Conservation (phyloP, 495 filamentous ascomycete species). For the Corynascus novoguineensis region DNA sequence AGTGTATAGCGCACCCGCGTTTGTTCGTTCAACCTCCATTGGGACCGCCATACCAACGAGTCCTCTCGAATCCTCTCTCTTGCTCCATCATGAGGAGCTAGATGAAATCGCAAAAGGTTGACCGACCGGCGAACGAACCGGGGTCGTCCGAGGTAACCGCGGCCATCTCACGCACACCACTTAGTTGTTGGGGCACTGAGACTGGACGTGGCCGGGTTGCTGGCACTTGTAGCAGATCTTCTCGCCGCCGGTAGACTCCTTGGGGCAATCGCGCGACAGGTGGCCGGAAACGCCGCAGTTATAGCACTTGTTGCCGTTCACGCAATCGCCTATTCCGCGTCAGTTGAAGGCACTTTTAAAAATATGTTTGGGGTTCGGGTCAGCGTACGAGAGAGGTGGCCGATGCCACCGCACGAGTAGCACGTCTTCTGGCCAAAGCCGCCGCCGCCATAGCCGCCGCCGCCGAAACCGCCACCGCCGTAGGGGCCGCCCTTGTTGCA, state of each 20-base stretch:
- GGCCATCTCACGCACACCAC: constrained; percentile 14
- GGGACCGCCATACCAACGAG: constrained; percentile 13
- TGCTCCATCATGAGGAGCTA: constrained; percentile 20
- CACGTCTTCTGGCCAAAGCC: constrained; percentile 61
- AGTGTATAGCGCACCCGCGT: constrained; percentile 26
- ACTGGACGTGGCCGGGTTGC: constrained; percentile 93
- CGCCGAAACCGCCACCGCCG: constrained; percentile 42
- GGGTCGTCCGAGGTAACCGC: constrained; percentile 14
- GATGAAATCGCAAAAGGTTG: constrained; percentile 21
- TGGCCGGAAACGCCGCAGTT: constrained; percentile 97
- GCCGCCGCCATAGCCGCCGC: constrained; percentile 47
- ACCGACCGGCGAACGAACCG: constrained; percentile 21
- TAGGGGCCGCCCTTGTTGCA: constrained; percentile 61
- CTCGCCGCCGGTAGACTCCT: constrained; percentile 73
- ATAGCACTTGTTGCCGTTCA: constrained; percentile 99
- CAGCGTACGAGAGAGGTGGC: constrained; percentile 76
- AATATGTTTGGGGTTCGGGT: not conserved
- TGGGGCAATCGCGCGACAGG: constrained; percentile 89
- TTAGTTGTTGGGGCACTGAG: constrained; percentile 69
- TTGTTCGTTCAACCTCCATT: constrained; percentile 26
- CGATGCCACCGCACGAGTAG: constrained; percentile 86
- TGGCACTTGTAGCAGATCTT: constrained; percentile 99
- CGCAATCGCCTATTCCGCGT: constrained; percentile 64
- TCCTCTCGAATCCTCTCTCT: constrained; percentile 23
- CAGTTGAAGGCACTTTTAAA: constrained; percentile 7